Percentiles rank a stretch among this genome's conserved stretches.
Evolutionary conservation across 306 rosid genomes (phyloP).

Genomic region (Erythrophleum fordii): DNA sequence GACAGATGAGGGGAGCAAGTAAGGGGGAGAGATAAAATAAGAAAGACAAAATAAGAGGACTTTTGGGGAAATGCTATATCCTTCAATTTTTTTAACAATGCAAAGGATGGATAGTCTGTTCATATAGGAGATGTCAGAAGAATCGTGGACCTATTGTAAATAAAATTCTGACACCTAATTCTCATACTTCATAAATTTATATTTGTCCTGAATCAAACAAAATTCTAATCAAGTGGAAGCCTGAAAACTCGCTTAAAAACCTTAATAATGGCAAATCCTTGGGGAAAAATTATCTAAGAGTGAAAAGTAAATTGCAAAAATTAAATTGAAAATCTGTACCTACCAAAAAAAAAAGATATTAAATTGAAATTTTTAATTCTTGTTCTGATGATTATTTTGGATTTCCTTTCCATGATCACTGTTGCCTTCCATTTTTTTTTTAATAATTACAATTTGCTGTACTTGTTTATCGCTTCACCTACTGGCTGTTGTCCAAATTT

Average conservation of each 20-base stretch:
- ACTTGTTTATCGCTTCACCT: constrained; percentile 4
- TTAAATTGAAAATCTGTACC: not conserved
- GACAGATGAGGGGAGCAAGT: not conserved
- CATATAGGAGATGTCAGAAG: not conserved
- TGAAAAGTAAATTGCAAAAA: constrained; percentile 17
- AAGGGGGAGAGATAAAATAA: not conserved
- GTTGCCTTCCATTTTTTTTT: not conserved
- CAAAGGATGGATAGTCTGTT: constrained; percentile 1
- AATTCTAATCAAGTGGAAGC: not conserved
- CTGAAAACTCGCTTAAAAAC: not conserved
- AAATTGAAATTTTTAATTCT: not conserved
- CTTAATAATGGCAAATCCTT: not conserved
- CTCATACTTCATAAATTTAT: not conserved
- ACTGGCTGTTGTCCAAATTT: constrained; percentile 2
- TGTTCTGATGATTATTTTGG: not conserved
- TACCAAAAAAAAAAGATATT: not conserved
- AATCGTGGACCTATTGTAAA: not conserved
- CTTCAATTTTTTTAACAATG: not conserved
- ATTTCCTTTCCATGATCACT: constrained; percentile 8
- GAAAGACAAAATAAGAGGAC: not conserved
- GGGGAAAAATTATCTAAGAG: not conserved
- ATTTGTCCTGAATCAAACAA: not conserved
- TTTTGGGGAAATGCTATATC: not conserved
- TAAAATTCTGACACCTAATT: not conserved
- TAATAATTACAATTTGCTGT: not conserved